Base-by-base conservation (phyloP, 179 eudicot species). In the Beta macrorhiza region DNA sequence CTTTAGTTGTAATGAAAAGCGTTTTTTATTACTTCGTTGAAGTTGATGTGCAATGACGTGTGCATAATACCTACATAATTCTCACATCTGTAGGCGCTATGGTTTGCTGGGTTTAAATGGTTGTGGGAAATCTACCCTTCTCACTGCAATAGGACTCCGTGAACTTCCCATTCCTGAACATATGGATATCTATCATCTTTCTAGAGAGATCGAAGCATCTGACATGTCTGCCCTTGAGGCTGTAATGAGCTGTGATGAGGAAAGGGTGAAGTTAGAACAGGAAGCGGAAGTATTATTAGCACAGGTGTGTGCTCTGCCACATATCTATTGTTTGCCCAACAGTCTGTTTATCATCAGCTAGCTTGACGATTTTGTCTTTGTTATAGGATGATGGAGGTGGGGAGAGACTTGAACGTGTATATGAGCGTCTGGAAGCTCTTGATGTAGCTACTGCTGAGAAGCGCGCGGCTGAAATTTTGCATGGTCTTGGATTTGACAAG, bases 131-230 rank as follows among this genome's bases (percentile, higher is more conserved):
- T 95, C 99, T 64, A 95, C 99, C 17, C 98, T 95, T 82, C 99
- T 95, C 79, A 59, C 97, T 76, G 83, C 99, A 45, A 91, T 95
- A 69, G 99, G 99, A 44, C 67, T 84, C 72, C 95, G 99, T n/a
- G 99, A 95, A 87, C 93, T 95, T 82, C 99, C 99, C 1, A 95
- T 95, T 79, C 99, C 99, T 14, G 99, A 95, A 16, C 98, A 95
- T 86, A 95, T 95, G 99, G 99, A 95, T 90, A 95, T 93, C 72
- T 92, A 80, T 85, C 99, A 95, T 86, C 93, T 95, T 53, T 81
- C 89, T 5, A 83, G 98, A 78, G 99, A 95, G 85, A 95, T 95
- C 81, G 99, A 95, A 84, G 97, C 99, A 71, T 93, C 98, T 83
- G 99, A 95, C 75, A 91, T 95, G 99, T 88, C 99, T 77, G 87